Evolutionary conservation across 768 basidiomycete genomes (phyloP), one percentile per base, ranked within the genome.

Genomic region (Dentipellis sp.): DNA sequence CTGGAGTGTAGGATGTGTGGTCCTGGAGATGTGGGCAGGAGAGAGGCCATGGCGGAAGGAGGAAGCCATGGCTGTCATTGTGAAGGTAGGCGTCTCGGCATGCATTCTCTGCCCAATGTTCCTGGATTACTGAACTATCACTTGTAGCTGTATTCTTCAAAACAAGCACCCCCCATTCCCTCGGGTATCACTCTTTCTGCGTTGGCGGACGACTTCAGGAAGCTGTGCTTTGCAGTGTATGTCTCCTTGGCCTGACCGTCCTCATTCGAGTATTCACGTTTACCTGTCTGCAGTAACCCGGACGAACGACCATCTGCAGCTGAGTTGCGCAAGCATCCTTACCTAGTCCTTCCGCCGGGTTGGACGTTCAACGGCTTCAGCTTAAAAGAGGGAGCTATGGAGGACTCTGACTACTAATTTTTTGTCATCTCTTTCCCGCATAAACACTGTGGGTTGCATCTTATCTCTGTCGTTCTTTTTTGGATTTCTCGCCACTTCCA

Each of bases 1-100:
- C 61, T 99, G 97, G 97, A 94, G 92, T 69, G 81, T 98, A 4
- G 97, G 97, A 1, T 99, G 97, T 72, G 91, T 98, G n/a, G 88
- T 95, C 14, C 77, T 97, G 61, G 97, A 99, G 70, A 99, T 99
- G 97, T 95, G 93, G 86, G 89, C 91, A 19, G 97, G 97, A n/a
- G 81, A 84, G 66, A 75, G 94, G 47, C 97, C 97, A 2, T 99
- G 97, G 97, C 83, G 78, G 23, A 87, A 90, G 29, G 88, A 94
- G 62, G 91, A 94, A 69, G 82, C 82, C 60, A 80, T 97, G 58
- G 86, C 91, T 1, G 94, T 97, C 57, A 91, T 99, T 86, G 89
- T 91, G 71, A 91, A 94, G 79, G 94, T 92, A 65, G 56, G 78
- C 68, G 4, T 11, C 52, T 16, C 50, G 22, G 12, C 4, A 22